A percentile compares a stretch with the other conserved stretches of the same genome.
Evolutionary conservation across 129 eudicot species (phyloP).

Genomic region (Gnaphalium uliginosum): DNA sequence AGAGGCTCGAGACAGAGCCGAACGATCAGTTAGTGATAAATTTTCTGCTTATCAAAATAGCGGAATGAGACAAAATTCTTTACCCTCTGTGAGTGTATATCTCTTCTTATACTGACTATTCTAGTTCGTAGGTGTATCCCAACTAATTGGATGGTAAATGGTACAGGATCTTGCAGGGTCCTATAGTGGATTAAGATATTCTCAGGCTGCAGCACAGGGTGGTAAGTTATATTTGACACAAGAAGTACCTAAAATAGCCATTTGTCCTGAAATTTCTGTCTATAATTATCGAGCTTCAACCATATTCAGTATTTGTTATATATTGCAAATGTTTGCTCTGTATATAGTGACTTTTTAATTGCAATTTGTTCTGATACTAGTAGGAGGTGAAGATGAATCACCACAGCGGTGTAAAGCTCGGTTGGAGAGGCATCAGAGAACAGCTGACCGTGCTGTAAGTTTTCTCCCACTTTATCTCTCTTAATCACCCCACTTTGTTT

Average conservation of each 20-base stretch:
- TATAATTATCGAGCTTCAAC: neutral
- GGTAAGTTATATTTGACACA: slow-evolving; percentile 45
- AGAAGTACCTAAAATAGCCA: neutral
- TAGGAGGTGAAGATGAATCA: slow-evolving; percentile 81
- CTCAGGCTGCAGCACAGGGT: slow-evolving; percentile 44
- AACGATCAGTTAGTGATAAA: slow-evolving; percentile 63
- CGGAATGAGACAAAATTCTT: slow-evolving; percentile 62
- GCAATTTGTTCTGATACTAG: slow-evolving; percentile 15
- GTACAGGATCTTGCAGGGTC: slow-evolving; percentile 46
- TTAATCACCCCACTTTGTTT: slow-evolving; percentile 3
- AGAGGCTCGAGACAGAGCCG: slow-evolving; percentile 84
- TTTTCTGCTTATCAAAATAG: slow-evolving; percentile 38
- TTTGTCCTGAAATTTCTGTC: neutral
- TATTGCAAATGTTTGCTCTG: neutral
- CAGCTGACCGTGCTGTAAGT: slow-evolving; percentile 97
- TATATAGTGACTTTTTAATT: neutral
- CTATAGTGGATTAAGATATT: slow-evolving; percentile 45
- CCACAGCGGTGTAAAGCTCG: slow-evolving; percentile 97
- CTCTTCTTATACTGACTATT: slow-evolving; percentile 14
- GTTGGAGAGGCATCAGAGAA: slow-evolving; percentile 89
- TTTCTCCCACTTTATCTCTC: slow-evolving; percentile 12
- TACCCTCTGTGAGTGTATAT: slow-evolving; percentile 60
- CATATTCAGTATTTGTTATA: neutral
- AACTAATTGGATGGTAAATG: slow-evolving; percentile 30
- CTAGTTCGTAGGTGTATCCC: slow-evolving; percentile 4